These are phyloP conservation scores for Picea sitchensis DNA, from an alignment of 75 land plant genomes.

Conservation along the genomic window DNA sequence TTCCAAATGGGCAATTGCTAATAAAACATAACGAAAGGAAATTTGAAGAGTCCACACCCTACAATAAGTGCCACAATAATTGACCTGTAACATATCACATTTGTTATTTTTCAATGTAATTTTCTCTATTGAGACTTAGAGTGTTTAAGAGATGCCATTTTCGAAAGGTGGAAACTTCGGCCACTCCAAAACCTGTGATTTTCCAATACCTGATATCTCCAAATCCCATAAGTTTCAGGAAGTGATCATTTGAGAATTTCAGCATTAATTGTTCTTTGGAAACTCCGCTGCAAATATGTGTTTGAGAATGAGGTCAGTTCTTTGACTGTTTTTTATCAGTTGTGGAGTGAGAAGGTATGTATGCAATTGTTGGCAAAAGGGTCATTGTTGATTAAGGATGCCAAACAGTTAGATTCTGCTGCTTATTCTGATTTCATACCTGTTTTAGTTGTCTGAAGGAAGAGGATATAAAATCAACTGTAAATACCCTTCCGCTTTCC, in stretches of 20 bases:
- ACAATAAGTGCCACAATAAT: not conserved
- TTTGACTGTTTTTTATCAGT: too few relatives aligned
- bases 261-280: not conserved
- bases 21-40: too few relatives aligned
- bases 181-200: not conserved
- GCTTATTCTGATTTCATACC: not conserved
- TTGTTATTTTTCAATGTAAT: not conserved
- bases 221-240: not conserved
- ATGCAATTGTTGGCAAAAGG: too few relatives aligned
- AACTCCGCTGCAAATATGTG: too few relatives aligned
- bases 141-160: not conserved
- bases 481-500: too few relatives aligned
- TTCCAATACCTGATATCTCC: not conserved
- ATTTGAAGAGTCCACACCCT: not conserved
- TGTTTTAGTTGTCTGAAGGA: not conserved
- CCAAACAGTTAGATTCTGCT: too few relatives aligned
- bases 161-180: not conserved
- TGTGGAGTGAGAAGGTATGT: too few relatives aligned
- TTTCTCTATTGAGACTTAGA: not conserved
- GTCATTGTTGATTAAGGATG: too few relatives aligned
- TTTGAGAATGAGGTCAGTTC: too few relatives aligned
- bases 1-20: too few relatives aligned
- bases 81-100: not conserved
- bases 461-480: not conserved
- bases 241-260: too few relatives aligned